A percentile compares a stretch with the other conserved stretches of the same genome.
These are phyloP conservation scores for Antitrichia curtipendula DNA, from an alignment of 225 moss, liverwort and hornwort species.

Conservation along the genomic window DNA sequence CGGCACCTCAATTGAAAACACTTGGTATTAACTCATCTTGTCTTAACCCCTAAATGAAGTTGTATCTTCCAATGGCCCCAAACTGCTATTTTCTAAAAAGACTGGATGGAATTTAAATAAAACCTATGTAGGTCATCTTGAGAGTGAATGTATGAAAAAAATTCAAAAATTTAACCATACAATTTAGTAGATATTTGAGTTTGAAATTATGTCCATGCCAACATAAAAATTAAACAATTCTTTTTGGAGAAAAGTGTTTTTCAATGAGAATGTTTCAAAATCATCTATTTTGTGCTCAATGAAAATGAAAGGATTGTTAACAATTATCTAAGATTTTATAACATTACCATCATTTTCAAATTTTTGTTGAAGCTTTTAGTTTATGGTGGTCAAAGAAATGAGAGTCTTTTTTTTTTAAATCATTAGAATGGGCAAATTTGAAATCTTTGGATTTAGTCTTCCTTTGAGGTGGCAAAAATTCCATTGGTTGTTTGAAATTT, in stretches of 20 bases:
- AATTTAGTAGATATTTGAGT: background rate
- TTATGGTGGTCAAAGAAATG: background rate
- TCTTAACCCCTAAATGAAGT: rapidly evolving
- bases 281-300: background rate
- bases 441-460: background rate
- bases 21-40: background rate
- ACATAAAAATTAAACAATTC: background rate
- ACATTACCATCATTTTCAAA: rapidly evolving
- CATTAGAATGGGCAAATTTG: background rate
- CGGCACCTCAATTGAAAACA: rapidly evolving
- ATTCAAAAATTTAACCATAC: rapidly evolving
- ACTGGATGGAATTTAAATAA: background rate
- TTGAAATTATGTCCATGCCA: no score
- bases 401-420: background rate
- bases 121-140: no score
- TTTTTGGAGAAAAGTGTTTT: background rate
- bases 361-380: background rate
- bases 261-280: background rate
- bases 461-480: background rate
- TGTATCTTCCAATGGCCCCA: rapidly evolving
- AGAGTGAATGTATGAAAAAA: no score
- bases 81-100: background rate
- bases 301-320: background rate
- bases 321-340: background rate
- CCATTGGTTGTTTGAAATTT: background rate